Conservation (phyloP, 2,329 filamentous ascomycete species). For the Metarhizium album region DNA sequence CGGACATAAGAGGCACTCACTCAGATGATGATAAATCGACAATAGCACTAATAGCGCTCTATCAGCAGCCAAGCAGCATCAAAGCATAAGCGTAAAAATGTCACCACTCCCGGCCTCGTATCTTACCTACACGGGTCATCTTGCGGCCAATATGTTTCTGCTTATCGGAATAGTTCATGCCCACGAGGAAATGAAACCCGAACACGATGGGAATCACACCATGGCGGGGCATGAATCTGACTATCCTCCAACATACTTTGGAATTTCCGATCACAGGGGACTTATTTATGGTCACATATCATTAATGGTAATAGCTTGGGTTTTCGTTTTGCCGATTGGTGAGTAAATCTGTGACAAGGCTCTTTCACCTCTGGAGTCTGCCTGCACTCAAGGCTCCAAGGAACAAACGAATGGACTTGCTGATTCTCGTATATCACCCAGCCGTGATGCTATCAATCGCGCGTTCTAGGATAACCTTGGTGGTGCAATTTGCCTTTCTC, state of each 20-base stretch:
- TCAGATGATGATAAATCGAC: too few relatives aligned
- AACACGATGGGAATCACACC: neutral
- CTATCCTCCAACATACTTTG: conserved; percentile 47
- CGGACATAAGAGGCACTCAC: too few relatives aligned
- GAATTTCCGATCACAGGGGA: conserved; percentile 37
- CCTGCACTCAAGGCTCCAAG: too few relatives aligned
- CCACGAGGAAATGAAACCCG: neutral
- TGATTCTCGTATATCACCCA: conserved; percentile 22
- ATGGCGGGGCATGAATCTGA: neutral
- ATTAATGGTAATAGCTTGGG: conserved; percentile 62
- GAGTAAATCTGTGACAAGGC: conserved; percentile 22
- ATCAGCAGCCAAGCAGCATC: too few relatives aligned
- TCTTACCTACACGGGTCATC: neutral
- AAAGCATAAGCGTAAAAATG: neutral
- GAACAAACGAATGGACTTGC: too few relatives aligned
- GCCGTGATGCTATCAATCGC: conserved; percentile 80
- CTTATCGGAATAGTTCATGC: neutral
- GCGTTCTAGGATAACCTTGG: conserved; percentile 62
- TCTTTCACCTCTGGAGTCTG: too few relatives aligned
- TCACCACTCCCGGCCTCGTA: neutral
- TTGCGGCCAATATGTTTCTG: neutral
- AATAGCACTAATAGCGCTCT: too few relatives aligned
- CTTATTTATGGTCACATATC: conserved; percentile 60
- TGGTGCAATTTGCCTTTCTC: conserved; percentile 58
- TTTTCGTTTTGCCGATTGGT: conserved; percentile 63